Base-by-base conservation (phyloP, 2,329 filamentous ascomycete genomes). In the Xylaria sp. region DNA sequence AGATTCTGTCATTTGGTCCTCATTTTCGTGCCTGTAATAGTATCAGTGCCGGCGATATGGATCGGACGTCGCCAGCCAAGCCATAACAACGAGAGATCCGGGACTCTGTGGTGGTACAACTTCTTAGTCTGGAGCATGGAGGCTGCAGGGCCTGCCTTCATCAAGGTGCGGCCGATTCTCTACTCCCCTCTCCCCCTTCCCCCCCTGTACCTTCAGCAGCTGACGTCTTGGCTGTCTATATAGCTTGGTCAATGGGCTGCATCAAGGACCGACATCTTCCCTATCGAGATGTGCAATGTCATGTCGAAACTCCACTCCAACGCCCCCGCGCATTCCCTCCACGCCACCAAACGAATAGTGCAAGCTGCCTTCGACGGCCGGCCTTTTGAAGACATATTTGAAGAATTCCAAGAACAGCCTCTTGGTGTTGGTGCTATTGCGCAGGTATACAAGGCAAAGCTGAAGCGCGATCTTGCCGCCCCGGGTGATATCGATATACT, bases 201-300 rank as follows among this genome's bases (percentile, higher is more conserved):
- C 32, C 18, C 41, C 32, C 34, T 34, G 6, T 59, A n/a, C 39
- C 6, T 18, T 39, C 9, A 25, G 25, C 7, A 13, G 63, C 74
- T 79, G 41, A 79, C 63, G n/a, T 46, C 39, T 66, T 20, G 6
- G 0, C n/a, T 34, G 9, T n/a, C 13, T 46, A 46, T 46, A 66
- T 75, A 94, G 90, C 89, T 99, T 64, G 96, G 96, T 18, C 96
- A 99, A 90, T 99, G 96, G 96, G 96, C 96, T 20, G 96, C 96
- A 2, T 98, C 96, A 5, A 88, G 96, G 78, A 93, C 94, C 51
- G 96, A 99, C 81, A 97, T 99, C 77, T 99, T 99, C 78, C 96
- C 96, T 1, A 92, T 88, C 25, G 91, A 98, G 80, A 90, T 99
- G 88, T 99, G 96, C 82, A 88, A 88, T 52, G 90, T 94, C 78